Conservation (phyloP, 495 filamentous ascomycete genomes). For the Rhizodiscina lignyota region DNA sequence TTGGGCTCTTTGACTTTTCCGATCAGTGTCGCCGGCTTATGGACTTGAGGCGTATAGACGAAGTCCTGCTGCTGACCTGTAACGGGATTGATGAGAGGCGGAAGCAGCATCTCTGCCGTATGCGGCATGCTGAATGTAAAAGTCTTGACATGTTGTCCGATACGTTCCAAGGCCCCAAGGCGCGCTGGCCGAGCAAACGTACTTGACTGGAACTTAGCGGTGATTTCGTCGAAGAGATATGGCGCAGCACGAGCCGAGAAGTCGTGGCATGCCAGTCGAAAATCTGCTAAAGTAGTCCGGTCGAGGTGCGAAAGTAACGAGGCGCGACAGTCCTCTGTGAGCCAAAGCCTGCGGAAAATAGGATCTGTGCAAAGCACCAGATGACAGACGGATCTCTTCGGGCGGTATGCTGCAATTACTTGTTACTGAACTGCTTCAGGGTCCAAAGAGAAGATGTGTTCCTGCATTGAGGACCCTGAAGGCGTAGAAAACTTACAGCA, state of each 20-base stretch:
- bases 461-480: background rate
- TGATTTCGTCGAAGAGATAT: slow-evolving; percentile 31
- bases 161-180: slow-evolving; percentile 49
- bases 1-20: slow-evolving; percentile 31
- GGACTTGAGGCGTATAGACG: slow-evolving; percentile 52
- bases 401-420: slow-evolving; percentile 4
- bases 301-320: slow-evolving; percentile 23
- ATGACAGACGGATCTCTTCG: slow-evolving; percentile 21
- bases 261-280: slow-evolving; percentile 36
- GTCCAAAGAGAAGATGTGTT: slow-evolving; percentile 6
- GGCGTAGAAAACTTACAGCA: slow-evolving; percentile 12
- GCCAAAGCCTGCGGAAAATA: slow-evolving; percentile 33
- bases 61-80: slow-evolving; percentile 59
- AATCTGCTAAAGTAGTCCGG: slow-evolving; percentile 25
- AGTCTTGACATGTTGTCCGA: slow-evolving; percentile 54
- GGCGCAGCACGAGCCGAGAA: slow-evolving; percentile 30
- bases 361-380: slow-evolving; percentile 21
- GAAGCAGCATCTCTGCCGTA: slow-evolving; percentile 52
- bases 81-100: slow-evolving; percentile 52
- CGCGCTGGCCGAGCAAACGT: slow-evolving; percentile 52
- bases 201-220: slow-evolving; percentile 48
- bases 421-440: slow-evolving; percentile 6
- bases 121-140: slow-evolving; percentile 57
- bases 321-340: slow-evolving; percentile 27
- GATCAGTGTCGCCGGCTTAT: slow-evolving; percentile 10